These are phyloP conservation scores for Mycena rosella DNA, from an alignment of 768 basidiomycete species.

Conservation along the genomic window DNA sequence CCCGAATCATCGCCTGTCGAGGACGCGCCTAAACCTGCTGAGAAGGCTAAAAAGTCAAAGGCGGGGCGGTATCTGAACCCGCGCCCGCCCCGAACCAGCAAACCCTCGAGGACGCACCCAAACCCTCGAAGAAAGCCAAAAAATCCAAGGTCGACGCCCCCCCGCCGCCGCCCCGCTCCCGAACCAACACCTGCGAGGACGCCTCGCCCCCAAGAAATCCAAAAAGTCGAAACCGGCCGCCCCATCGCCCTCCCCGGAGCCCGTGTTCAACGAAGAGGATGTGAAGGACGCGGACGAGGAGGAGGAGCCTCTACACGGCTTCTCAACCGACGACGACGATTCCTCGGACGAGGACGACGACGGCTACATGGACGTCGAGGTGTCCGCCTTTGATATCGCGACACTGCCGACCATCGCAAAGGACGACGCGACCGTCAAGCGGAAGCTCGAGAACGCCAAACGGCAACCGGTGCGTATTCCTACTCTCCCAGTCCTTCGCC, in stretches of 20 bases:
- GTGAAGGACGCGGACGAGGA: slow-evolving; percentile 45
- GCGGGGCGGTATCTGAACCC: neutral
- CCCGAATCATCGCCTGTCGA: neutral
- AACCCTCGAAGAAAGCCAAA: slow-evolving; percentile 7
- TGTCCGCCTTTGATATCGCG: slow-evolving; percentile 69
- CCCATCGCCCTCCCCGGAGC: neutral
- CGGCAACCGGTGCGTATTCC: slow-evolving; percentile 70
- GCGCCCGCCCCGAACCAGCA: slow-evolving; percentile 23
- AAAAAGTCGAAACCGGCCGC: slow-evolving; percentile 18
- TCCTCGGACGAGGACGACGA: slow-evolving; percentile 84
- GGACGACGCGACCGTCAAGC: slow-evolving; percentile 85
- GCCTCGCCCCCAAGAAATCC: slow-evolving; percentile 12
- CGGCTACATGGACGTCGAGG: slow-evolving; percentile 63
- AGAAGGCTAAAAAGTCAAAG: slow-evolving; percentile 22
- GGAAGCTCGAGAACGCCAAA: slow-evolving; percentile 70
- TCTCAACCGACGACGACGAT: slow-evolving; percentile 81
- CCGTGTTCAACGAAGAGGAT: slow-evolving; percentile 20
- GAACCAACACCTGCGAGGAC: slow-evolving; percentile 10
- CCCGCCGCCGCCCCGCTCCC: neutral
- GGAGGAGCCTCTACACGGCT: slow-evolving; percentile 70
- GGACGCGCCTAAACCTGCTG: slow-evolving; percentile 5
- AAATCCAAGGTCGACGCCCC: neutral
- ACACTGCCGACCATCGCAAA: slow-evolving; percentile 90
- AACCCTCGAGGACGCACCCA: slow-evolving; percentile 7
- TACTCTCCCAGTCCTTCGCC: neutral